Base-by-base conservation (phyloP, 2,329 filamentous ascomycete species). In the Epichloe glyceriae region DNA sequence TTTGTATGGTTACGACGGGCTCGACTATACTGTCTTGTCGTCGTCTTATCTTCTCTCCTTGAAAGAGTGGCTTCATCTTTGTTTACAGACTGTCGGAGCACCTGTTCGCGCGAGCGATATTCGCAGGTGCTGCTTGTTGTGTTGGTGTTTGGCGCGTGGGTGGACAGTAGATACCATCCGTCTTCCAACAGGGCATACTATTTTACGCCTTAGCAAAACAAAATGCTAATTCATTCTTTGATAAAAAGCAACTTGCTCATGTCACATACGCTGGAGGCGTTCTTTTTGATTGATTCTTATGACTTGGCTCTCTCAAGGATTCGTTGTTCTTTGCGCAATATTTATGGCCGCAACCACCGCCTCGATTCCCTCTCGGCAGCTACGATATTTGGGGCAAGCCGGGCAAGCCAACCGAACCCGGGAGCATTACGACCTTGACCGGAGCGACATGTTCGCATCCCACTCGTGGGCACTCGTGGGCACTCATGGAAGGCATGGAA, bases 1-100 rank as follows among this genome's bases (percentile, higher is more conserved):
- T 47, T 53, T 15, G 40, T 45, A 53, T 53, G 50, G 42, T 55
- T 52, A 34, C 41, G 48, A 40, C 48, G 45, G 41, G 48, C 48
- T 55, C 49, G 55, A 52, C 50, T 51, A 51, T 30, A 51, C 10
- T 44, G 19, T 50, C 40, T 51, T 34, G 19, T 22, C n/a, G n/a
- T 7, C 2, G 5, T 8, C 11, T 14, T 1, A 22, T 37, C 10
- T 37, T 35, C 17, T 22, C 11, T 22, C 6, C 22, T 40, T 52
- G 17, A 45, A 49, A 48, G 17, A 39, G 46, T 17, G 41, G 33
- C 20, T 46, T 47, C 12, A 34, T 46, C 15, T 50, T 33, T 47
- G 10, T 47, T 17, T 47, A 42, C 44, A 47, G 44, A 46, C 43
- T 37, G 49, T 49, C 33, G 47, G 40, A 30, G 47, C 42, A 49